These are phyloP conservation scores for Capronia coronata DNA, from an alignment of 2,329 filamentous ascomycete genomes.

Conservation along the genomic window DNA sequence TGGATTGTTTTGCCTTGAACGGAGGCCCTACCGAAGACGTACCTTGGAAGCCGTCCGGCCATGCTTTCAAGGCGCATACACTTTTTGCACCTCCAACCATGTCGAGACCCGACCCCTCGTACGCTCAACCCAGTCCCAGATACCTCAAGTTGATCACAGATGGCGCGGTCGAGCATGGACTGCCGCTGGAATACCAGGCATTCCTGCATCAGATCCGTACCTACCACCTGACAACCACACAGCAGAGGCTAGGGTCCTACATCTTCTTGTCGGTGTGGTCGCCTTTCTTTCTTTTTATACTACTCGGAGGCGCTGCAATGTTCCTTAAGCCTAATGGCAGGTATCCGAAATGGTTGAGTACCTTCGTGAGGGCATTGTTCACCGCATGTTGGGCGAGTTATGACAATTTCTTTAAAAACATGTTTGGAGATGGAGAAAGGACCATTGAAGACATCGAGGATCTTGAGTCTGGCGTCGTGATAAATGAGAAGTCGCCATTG, in stretches of 20 bases:
- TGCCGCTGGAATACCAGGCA: constrained; percentile 69
- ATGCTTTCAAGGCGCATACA: constrained; percentile 75
- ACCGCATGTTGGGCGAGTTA: constrained; percentile 58
- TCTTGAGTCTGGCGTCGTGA: constrained; percentile 7
- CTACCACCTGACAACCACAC: constrained; percentile 61
- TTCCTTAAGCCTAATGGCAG: constrained; percentile 61
- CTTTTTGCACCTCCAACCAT: constrained; percentile 59
- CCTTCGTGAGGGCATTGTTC: constrained; percentile 48
- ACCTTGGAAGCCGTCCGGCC: constrained; percentile 49
- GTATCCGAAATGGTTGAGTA: constrained; percentile 61
- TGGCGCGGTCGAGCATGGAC: constrained; percentile 70
- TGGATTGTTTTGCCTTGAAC: constrained; percentile 68
- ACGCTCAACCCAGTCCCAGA: constrained; percentile 74
- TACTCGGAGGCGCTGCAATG: constrained; percentile 44
- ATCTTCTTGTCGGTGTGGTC: constrained; percentile 57
- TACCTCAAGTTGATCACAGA: constrained; percentile 75
- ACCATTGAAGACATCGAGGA: constrained; percentile 36
- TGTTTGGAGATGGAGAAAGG: constrained; percentile 84
- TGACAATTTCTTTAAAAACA: constrained; percentile 54
- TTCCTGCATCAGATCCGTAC: constrained; percentile 65
- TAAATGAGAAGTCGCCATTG: constrained; percentile 22
- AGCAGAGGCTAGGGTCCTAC: constrained; percentile 60
- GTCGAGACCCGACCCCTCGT: constrained; percentile 55
- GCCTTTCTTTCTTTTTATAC: constrained; percentile 51
- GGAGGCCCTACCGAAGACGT: constrained; percentile 50